Percentiles rank a stretch among this genome's conserved stretches.
Evolutionary conservation across 176 grass and related monocot species (phyloP).

Genomic region (Poa pratensis): DNA sequence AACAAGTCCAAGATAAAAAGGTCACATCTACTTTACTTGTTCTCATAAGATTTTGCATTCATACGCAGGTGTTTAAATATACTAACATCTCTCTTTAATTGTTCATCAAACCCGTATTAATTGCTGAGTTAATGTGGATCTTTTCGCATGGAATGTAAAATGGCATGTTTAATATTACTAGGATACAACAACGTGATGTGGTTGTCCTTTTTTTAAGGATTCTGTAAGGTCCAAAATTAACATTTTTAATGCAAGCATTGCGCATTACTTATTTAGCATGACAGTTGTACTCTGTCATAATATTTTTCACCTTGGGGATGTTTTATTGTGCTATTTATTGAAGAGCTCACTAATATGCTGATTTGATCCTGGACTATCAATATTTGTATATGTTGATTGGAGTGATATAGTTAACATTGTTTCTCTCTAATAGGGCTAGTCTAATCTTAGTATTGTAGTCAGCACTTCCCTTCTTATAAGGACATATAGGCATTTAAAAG

Average conservation of each 20-base stretch:
- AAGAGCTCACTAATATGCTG: background rate
- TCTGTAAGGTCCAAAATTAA: background rate
- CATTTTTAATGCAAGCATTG: background rate
- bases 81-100: background rate
- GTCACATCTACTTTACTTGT: conserved; percentile 5
- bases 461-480: background rate
- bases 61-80: background rate
- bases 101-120: background rate
- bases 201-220: background rate
- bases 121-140: background rate
- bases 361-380: background rate
- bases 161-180: background rate
- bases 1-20: conserved; percentile 53
- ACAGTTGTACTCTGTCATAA: background rate
- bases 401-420: background rate
- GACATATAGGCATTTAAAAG: background rate
- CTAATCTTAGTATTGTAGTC: background rate
- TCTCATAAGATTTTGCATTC: background rate
- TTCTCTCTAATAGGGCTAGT: conserved; percentile 1
- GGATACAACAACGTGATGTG: background rate
- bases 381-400: background rate
- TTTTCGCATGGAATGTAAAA: background rate
- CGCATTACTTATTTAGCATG: conserved; percentile 6
- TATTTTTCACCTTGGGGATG: background rate
- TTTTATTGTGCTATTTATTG: background rate